Conservation (phyloP, 768 basidiomycete species). For the Lentinula sp. region DNA sequence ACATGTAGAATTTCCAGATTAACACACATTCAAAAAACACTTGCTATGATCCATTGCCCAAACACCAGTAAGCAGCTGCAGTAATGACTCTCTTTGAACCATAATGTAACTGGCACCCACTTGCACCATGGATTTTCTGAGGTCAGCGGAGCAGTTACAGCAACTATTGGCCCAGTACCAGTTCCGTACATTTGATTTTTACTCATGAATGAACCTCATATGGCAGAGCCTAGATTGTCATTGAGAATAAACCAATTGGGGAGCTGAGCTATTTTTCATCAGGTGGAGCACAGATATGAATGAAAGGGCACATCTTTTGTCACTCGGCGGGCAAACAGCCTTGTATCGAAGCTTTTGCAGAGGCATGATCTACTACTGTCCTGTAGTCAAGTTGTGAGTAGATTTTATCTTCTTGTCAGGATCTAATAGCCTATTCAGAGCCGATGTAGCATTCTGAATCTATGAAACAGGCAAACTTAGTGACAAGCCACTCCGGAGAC, state of each 20-base stretch:
- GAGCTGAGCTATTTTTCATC: conserved; percentile 26
- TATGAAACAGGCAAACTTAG: not conserved
- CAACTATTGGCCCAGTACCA: conserved; percentile 14
- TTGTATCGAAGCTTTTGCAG: conserved; percentile 46
- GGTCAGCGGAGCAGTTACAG: conserved; percentile 24
- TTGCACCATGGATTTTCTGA: conserved; percentile 35
- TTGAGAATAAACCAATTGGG: conserved; percentile 1
- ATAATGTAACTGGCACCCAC: conserved; percentile 70
- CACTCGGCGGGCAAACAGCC: conserved; percentile 59
- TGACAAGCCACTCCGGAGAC: conserved; percentile 48
- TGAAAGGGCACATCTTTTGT: conserved; percentile 51
- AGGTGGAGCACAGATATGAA: not conserved
- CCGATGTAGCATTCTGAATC: conserved; percentile 30
- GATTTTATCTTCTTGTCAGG: conserved; percentile 86
- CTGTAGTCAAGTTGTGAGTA: conserved; percentile 89
- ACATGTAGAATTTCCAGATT: not conserved
- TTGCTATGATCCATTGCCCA: conserved; percentile 88
- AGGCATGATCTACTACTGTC: conserved; percentile 77
- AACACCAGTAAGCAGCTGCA: conserved; percentile 71
- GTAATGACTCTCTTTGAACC: conserved; percentile 60
- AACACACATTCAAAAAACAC: conserved; percentile 64
- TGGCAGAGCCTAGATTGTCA: conserved; percentile 40
- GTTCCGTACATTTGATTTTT: not conserved
- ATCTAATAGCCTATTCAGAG: conserved; percentile 58
- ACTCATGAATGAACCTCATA: conserved; percentile 52